Base-by-base conservation (phyloP, 345 rosid genomes). In the Eucalyptus shirleyi region DNA sequence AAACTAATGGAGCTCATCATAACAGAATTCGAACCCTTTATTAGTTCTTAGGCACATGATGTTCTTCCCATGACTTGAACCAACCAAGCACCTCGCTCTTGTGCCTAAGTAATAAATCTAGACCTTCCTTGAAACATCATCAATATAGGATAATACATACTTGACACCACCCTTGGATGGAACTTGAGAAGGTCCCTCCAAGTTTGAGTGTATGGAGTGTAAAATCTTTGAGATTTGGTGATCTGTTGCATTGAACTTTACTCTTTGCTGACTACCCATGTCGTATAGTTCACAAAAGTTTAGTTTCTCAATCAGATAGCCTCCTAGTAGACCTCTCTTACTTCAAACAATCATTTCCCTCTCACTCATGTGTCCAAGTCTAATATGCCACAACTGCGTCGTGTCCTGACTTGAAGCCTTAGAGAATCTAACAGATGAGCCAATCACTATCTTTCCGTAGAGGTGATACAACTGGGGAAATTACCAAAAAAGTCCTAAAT, bases 241-340 rank as follows among this genome's bases (percentile, higher is more conserved):
- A 28, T 26, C 0, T 60, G 8, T 28, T 13, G 26, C 15, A 26
- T 3, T 60, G 32, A 60, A 60, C 7, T 60, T 60, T 28, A 60
- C n/a, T 28, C 16, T 60, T 6, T 3, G 32, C 0, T 28, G 8
- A 60, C 17, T 60, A 60, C 69, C 16, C 69, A 26, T 60, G 69
- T 26, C 3, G 4, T 13, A 12, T 1, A 12, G 4, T 28, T 60
- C 8, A 60, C 16, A 60, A 30, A 28, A 60, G 32, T 60, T 60
- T 1, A 28, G 4, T 28, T 12, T 60, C 17, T 60, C 32, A 28
- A 3, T 60, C 0, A 0, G 17, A 60, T 60, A 13, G 15, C 17
- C 69, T 60, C 16, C 17, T 28, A 60, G 32, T 60, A 60, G 69
- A 60, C 16, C 32, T 12, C 32, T 60, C 15, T 28, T 3, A 60